Evolutionary conservation across 2,329 filamentous ascomycete genomes (phyloP), one percentile per base, ranked within the genome.

Genomic region (Orbilia brochopaga): DNA sequence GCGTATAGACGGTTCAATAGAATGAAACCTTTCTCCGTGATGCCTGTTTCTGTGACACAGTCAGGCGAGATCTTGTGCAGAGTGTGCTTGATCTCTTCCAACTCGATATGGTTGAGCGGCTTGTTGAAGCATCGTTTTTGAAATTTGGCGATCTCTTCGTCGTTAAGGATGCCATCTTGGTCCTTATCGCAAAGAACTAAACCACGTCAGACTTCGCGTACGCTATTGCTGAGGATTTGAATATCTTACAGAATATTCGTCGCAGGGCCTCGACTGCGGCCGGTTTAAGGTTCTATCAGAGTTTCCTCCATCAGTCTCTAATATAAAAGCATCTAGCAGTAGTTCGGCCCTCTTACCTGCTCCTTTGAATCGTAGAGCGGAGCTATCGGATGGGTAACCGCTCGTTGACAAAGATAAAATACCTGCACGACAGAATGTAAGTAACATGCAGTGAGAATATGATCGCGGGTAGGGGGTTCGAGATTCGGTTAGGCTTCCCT

Each of bases 331-430:
- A 30, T 2, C 27, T 19, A n/a, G 24, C 53, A 24, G 13, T 19
- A 40, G 8, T 50, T 23, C 1, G 46, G 40, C 19, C 6, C 54
- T 11, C 27, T 52, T 74, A 75, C 75, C 73, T 77, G 76, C 80
- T 99, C 94, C 80, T 97, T 99, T 69, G 95, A 92, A 80, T 99
- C 94, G 79, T 96, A 99, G 3, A 99, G 85, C 5, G 94, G 94
- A 0, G 94, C 93, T 75, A 99, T 96, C 0, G 94, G 94, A 79
- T 97, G 92, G 1, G 92, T 97, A 76, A 99, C 93, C 17, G 94
- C 94, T 78, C 97, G 97, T 80, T 99, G 94, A 79, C 94, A 99
- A 13, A 99, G 87, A 78, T 96, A 97, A 81, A 99, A 97, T 69
- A 93, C 91, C 79, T 93, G 40, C 35, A 61, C 21, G 13, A n/a